Evolutionary conservation across 2,329 filamentous ascomycete species (phyloP).

Genomic region (Cyphellophora attinorum): DNA sequence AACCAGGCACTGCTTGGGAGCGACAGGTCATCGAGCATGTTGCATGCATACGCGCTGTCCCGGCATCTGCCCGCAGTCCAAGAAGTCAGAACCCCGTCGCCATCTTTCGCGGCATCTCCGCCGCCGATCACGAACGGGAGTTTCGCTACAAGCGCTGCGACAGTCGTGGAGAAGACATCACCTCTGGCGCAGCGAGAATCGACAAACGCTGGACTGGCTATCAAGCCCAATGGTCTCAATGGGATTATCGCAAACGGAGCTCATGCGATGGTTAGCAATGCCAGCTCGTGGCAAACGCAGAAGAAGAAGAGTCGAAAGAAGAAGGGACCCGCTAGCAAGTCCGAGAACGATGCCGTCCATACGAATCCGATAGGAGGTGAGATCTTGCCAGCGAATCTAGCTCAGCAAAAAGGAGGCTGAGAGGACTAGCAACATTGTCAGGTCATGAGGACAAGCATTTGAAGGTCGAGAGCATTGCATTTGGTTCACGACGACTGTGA

Average conservation of each 20-base stretch:
- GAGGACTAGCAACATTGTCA: no score
- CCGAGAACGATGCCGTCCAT: constrained; percentile 22
- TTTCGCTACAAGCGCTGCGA: no score
- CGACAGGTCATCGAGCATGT: background rate
- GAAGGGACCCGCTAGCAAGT: constrained; percentile 28
- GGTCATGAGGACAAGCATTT: no score
- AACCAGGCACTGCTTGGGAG: background rate
- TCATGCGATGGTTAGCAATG: constrained; percentile 7
- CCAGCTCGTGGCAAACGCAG: constrained; percentile 28
- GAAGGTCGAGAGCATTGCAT: no score
- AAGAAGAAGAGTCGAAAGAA: constrained; percentile 34
- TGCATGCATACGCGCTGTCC: no score
- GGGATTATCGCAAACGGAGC: no score
- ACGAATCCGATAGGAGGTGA: constrained; percentile 25
- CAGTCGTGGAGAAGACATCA: no score
- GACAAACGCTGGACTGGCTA: constrained; percentile 18
- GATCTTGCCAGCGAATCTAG: constrained; percentile 31
- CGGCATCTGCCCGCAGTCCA: constrained; percentile 19
- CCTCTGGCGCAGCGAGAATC: background rate
- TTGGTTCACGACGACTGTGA: no score
- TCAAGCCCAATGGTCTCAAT: constrained; percentile 28
- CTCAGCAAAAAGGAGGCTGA: constrained; percentile 37
- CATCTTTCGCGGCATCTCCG: constrained; percentile 11
- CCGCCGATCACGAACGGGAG: no score
- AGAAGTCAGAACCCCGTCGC: constrained; percentile 22